Conservation (phyloP, 2,329 filamentous ascomycete genomes). For the Sclerotinia spermophila region DNA sequence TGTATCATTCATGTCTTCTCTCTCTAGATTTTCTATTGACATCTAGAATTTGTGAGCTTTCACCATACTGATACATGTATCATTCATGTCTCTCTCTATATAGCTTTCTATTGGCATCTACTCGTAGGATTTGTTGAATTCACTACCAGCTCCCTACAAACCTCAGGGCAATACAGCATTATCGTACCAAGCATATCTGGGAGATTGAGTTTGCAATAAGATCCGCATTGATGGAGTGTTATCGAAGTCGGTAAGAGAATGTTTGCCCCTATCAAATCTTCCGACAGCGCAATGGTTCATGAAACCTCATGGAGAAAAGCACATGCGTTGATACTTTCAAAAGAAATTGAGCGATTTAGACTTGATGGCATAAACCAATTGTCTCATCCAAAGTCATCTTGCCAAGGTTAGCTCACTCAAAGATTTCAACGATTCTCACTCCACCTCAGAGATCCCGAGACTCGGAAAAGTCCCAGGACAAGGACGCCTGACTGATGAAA, state of each 20-base stretch:
- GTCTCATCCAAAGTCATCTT: slow-evolving; percentile 10
- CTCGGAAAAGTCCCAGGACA: slow-evolving; percentile 5
- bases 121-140: neutral
- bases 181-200: neutral
- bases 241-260: slow-evolving; percentile 6
- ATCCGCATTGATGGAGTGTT: neutral
- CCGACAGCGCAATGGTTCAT: neutral
- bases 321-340: neutral
- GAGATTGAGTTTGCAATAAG: neutral
- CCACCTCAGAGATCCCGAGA: slow-evolving; percentile 4
- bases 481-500: neutral
- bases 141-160: neutral
- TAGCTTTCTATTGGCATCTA: neutral
- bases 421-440: neutral
- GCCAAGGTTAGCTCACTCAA: slow-evolving; percentile 10
- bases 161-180: neutral
- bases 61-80: neutral
- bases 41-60: neutral
- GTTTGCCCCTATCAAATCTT: neutral
- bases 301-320: neutral
- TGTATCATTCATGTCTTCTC: neutral
- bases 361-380: neutral
- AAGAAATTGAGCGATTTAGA: neutral
- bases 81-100: neutral
- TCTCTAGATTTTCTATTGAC: neutral